phyloP scores from a whole-genome alignment of 495 filamentous ascomycete species.

The Penicillium crystallinum region DNA sequence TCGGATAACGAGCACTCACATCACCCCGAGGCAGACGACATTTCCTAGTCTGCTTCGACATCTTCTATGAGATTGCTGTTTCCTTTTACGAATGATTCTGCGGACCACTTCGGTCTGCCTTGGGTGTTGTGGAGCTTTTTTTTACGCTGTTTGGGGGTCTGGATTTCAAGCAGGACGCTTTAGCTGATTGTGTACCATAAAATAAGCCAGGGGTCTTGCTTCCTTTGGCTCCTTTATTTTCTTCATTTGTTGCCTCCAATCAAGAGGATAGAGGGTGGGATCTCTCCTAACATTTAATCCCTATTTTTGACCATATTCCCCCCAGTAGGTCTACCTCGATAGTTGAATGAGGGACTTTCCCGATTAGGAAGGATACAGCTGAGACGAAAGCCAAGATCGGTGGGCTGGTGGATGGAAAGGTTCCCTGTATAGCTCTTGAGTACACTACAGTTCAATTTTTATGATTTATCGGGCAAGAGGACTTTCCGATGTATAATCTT shows the following conservation, averaged over 20 bases:
- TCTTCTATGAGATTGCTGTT: slow-evolving; percentile 10
- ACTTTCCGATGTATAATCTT: no score
- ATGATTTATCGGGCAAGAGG: no score
- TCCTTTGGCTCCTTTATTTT: not conserved
- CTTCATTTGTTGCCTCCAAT: not conserved
- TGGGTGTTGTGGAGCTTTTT: slow-evolving; percentile 14
- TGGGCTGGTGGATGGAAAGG: no score
- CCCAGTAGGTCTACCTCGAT: no score
- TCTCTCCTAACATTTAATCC: not conserved
- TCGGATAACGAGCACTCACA: slow-evolving; percentile 49
- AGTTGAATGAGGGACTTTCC: not conserved
- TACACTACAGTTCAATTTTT: no score
- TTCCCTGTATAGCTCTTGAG: no score
- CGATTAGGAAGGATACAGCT: not conserved
- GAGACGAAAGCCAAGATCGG: not conserved
- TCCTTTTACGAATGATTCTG: slow-evolving; percentile 14
- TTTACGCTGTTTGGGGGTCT: not conserved
- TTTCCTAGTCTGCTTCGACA: slow-evolving; percentile 23
- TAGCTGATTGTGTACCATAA: slow-evolving; percentile 6
- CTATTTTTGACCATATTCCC: not conserved
- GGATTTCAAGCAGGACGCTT: slow-evolving; percentile 4
- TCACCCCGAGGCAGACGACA: slow-evolving; percentile 41
- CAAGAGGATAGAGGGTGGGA: not conserved
- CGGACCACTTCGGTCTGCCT: not conserved
- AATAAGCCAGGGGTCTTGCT: not conserved